Conservation (phyloP, 176 grass and related monocot species). For the Aegilops tauschii region DNA sequence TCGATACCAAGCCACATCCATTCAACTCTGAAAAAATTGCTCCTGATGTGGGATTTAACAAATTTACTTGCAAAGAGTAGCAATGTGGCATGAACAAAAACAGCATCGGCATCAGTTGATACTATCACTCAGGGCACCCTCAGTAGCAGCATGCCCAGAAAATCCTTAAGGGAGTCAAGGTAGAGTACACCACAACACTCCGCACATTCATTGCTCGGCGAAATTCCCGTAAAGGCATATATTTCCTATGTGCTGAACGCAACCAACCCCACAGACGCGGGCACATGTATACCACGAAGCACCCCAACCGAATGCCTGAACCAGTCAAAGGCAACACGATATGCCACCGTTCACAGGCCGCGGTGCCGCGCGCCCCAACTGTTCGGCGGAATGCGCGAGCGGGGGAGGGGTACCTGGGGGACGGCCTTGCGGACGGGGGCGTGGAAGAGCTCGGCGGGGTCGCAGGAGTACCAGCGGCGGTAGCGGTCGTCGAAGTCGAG, state of each 20-base stretch:
- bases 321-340: background rate
- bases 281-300: background rate
- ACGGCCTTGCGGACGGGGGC: constrained; percentile 82
- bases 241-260: background rate
- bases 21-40: background rate
- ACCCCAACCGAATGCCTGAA: background rate
- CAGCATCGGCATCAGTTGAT: background rate
- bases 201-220: background rate
- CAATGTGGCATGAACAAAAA: background rate
- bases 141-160: background rate
- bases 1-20: background rate
- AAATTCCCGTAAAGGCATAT: background rate
- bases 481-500: constrained; percentile 90
- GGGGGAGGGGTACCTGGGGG: constrained; percentile 49
- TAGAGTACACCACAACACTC: background rate
- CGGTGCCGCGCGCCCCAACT: background rate
- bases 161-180: background rate
- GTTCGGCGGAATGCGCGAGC: constrained; percentile 13
- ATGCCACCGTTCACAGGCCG: background rate
- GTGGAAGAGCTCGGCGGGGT: constrained; percentile 77
- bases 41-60: background rate
- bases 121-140: background rate
- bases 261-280: background rate
- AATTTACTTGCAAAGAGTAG: background rate
- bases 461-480: constrained; percentile 87